These are phyloP conservation scores for Coriolopsis trogii DNA, from an alignment of 1,284 basidiomycete genomes.

Conservation along the genomic window DNA sequence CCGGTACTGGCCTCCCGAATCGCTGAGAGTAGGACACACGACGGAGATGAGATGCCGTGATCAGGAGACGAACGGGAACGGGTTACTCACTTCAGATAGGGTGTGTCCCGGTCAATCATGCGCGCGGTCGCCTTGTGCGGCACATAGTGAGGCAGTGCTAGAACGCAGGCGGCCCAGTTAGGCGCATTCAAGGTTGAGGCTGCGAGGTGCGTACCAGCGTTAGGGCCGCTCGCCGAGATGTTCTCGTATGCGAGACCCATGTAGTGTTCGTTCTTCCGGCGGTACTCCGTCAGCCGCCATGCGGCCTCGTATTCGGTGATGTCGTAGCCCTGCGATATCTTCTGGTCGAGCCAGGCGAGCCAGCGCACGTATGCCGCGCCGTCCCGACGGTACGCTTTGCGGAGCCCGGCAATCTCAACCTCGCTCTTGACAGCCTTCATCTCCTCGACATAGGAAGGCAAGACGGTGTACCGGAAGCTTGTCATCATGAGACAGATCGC, in stretches of 20 bases:
- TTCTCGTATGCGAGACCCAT: constrained; percentile 93
- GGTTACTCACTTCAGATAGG: constrained; percentile 84
- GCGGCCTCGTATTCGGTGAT: constrained; percentile 94
- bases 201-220: constrained; percentile 57
- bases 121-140: constrained; percentile 74
- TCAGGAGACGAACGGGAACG: neutral
- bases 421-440: constrained; percentile 91
- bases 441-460: constrained; percentile 69
- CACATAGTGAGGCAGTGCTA: constrained; percentile 90
- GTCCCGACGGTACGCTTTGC: constrained; percentile 87
- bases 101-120: constrained; percentile 76
- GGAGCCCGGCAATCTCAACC: constrained; percentile 82
- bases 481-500: constrained; percentile 82
- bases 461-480: constrained; percentile 73
- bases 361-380: constrained; percentile 83
- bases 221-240: constrained; percentile 89
- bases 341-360: constrained; percentile 88
- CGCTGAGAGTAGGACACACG: constrained; percentile 46
- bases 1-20: constrained; percentile 88
- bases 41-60: constrained; percentile 2
- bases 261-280: constrained; percentile 76
- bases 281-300: constrained; percentile 79
- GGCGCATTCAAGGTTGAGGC: neutral
- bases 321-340: constrained; percentile 73
- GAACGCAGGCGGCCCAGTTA: neutral